Evolutionary conservation across 2,329 filamentous ascomycete genomes (phyloP).

Genomic region (Davidsoniella virescens): DNA sequence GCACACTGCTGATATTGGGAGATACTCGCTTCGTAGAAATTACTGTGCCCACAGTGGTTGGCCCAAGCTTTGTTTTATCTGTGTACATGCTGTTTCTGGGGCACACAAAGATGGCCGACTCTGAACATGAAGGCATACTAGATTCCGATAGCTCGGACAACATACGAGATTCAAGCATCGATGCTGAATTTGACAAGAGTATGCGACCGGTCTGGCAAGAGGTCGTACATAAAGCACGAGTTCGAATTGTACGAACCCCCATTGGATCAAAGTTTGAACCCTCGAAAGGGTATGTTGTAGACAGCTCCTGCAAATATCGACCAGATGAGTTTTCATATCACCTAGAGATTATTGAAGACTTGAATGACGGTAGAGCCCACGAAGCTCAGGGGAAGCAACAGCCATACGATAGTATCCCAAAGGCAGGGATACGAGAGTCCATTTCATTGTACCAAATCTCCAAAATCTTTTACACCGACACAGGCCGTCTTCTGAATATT

Average conservation of each 20-base stretch:
- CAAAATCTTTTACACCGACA: slow-evolving; percentile 88
- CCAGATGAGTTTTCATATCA: slow-evolving; percentile 54
- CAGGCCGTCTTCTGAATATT: slow-evolving; percentile 77
- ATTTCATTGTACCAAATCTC: slow-evolving; percentile 48
- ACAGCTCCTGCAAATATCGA: background rate
- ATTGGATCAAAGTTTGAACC: slow-evolving; percentile 3
- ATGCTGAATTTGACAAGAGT: slow-evolving; percentile 26
- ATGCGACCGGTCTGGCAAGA: slow-evolving; percentile 65
- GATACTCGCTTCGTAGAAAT: slow-evolving; percentile 63
- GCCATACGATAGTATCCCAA: slow-evolving; percentile 26
- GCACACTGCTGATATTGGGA: slow-evolving; percentile 72
- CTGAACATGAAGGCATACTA: background rate
- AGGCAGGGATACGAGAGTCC: slow-evolving; percentile 34
- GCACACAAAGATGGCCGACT: slow-evolving; percentile 33
- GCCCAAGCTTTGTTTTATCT: slow-evolving; percentile 70
- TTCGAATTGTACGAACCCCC: slow-evolving; percentile 62
- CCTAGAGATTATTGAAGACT: slow-evolving; percentile 66
- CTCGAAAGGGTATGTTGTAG: background rate
- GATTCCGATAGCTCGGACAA: no score
- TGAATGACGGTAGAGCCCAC: slow-evolving; percentile 42
- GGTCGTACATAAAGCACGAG: slow-evolving; percentile 79
- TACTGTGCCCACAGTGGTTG: slow-evolving; percentile 56
- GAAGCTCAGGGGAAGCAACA: slow-evolving; percentile 22
- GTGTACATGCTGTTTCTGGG: slow-evolving; percentile 91
- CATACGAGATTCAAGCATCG: background rate